Percentiles rank a stretch among this genome's conserved stretches.
Conservation (phyloP, 352 stramenopile species). For the Phytophthora parvispora region DNA sequence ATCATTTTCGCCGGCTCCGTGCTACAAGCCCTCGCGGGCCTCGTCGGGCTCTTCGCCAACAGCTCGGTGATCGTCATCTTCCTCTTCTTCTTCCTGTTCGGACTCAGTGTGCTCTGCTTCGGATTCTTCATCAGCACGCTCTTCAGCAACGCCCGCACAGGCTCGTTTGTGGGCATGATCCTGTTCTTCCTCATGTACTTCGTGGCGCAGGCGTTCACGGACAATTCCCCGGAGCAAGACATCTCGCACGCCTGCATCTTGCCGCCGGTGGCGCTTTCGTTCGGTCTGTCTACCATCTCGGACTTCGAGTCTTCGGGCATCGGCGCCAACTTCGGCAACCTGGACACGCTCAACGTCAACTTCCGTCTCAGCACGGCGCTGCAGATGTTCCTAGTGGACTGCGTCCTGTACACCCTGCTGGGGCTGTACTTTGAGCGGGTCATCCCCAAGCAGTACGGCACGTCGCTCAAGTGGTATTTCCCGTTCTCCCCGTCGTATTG, state of each 20-base stretch:
- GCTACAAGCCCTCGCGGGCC: conserved; percentile 34
- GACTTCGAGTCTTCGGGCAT: conserved; percentile 64
- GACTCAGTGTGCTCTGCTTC: conserved; percentile 67
- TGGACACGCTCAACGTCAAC: conserved; percentile 7
- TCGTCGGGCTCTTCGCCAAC: conserved; percentile 38
- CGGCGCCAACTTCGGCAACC: conserved; percentile 22
- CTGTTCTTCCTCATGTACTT: conserved; percentile 94
- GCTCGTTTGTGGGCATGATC: conserved; percentile 77
- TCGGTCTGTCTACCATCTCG: conserved; percentile 76
- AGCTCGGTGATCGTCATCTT: conserved; percentile 44
- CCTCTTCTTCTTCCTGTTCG: conserved; percentile 81
- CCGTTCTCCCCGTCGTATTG: conserved; percentile 81
- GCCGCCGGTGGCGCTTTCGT: conserved; percentile 75
- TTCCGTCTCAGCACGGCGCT: conserved; percentile 52
- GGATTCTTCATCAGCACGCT: conserved; percentile 82
- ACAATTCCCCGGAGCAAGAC: conserved; percentile 37
- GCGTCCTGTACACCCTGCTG: conserved; percentile 86
- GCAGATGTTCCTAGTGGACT: conserved; percentile 81
- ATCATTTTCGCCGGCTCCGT: conserved; percentile 40
- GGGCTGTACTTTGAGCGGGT: conserved; percentile 91
- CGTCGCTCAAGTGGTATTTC: conserved; percentile 89
- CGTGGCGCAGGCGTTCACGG: conserved; percentile 63
- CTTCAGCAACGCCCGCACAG: conserved; percentile 78
- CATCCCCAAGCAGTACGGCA: conserved; percentile 80
- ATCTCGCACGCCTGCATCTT: conserved; percentile 72